These are phyloP conservation scores for Thalia dealbata DNA, from an alignment of 176 grass and related monocot species.

Conservation along the genomic window DNA sequence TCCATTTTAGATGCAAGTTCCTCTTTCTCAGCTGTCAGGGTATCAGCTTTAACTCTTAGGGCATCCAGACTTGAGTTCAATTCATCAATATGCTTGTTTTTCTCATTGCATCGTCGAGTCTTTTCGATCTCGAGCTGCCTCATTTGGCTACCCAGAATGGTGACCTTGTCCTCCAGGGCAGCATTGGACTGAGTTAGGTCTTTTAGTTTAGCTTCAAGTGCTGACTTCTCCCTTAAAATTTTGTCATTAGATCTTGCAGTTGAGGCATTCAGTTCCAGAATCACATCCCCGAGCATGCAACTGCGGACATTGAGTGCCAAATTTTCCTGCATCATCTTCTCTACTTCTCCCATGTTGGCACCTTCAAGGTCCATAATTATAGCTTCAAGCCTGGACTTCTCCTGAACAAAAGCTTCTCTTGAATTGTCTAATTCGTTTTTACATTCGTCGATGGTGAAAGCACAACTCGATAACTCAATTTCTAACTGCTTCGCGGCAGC, in stretches of 20 bases:
- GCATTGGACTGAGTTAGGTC: conserved; percentile 40
- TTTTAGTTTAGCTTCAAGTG: conserved; percentile 34
- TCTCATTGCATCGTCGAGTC: conserved; percentile 26
- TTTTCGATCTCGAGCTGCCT: conserved; percentile 27
- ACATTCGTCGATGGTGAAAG: conserved; percentile 38
- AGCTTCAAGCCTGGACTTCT: conserved; percentile 48
- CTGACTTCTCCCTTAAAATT: conserved; percentile 49
- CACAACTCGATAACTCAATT: conserved; percentile 29
- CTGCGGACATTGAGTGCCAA: conserved; percentile 27
- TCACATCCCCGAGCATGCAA: conserved; percentile 35
- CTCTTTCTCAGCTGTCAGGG: conserved; percentile 41
- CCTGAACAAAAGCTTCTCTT: conserved; percentile 37
- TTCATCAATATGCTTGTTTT: conserved; percentile 30
- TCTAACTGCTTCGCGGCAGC: conserved; percentile 36
- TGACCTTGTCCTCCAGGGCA: conserved; percentile 29
- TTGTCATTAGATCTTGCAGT: conserved; percentile 33
- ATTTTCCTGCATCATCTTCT: conserved; percentile 38
- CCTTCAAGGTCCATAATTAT: conserved; percentile 34
- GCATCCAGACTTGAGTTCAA: conserved; percentile 32
- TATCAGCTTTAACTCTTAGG: conserved; percentile 28
- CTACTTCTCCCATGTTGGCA: conserved; percentile 32
- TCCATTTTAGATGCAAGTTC: conserved; percentile 24
- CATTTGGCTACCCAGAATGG: conserved; percentile 30
- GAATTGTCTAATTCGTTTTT: conserved; percentile 37
- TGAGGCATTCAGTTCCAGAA: conserved; percentile 38